phyloP scores from a whole-genome alignment of 2,329 filamentous ascomycete species.

The Claviceps humidiphila region DNA sequence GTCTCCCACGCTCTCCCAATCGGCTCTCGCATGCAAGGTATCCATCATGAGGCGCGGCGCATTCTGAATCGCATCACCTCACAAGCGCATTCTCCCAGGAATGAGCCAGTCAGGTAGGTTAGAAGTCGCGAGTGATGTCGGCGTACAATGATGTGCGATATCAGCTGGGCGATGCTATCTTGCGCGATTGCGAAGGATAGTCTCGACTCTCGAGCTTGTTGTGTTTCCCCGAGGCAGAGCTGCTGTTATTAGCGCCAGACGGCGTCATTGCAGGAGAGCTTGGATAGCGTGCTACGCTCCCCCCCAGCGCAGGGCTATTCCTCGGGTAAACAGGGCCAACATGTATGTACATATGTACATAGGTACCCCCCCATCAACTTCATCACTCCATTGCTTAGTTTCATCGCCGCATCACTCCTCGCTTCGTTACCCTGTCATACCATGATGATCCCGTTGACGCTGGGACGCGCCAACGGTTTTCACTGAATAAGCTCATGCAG shows the following conservation, averaged over 20 bases:
- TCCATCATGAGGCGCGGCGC: slow-evolving; percentile 31
- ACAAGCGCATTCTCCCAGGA: not conserved
- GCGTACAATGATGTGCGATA: not conserved
- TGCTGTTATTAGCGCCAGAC: not conserved
- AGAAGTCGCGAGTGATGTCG: not conserved
- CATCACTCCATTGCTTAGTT: not conserved
- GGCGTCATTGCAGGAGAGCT: not conserved
- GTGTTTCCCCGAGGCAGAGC: not conserved
- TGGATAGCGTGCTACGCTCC: not conserved
- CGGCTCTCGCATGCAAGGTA: slow-evolving; percentile 56
- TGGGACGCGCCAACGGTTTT: too few species aligned
- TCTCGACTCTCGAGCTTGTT: not conserved
- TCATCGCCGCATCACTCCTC: not conserved
- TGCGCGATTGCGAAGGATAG: not conserved
- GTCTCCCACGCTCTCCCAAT: slow-evolving; percentile 90
- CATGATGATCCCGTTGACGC: too few species aligned
- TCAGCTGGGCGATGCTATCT: too few species aligned
- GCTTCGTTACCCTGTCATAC: not conserved
- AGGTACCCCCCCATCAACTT: not conserved
- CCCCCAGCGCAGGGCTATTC: slow-evolving; percentile 15
- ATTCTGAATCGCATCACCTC: slow-evolving; percentile 3
- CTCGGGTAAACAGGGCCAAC: slow-evolving; percentile 14
- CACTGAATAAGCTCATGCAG: not conserved
- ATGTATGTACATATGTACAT: not conserved
- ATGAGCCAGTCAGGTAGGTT: not conserved